Conservation (phyloP, 139 green algal genomes). For the Haematococcus sp. region DNA sequence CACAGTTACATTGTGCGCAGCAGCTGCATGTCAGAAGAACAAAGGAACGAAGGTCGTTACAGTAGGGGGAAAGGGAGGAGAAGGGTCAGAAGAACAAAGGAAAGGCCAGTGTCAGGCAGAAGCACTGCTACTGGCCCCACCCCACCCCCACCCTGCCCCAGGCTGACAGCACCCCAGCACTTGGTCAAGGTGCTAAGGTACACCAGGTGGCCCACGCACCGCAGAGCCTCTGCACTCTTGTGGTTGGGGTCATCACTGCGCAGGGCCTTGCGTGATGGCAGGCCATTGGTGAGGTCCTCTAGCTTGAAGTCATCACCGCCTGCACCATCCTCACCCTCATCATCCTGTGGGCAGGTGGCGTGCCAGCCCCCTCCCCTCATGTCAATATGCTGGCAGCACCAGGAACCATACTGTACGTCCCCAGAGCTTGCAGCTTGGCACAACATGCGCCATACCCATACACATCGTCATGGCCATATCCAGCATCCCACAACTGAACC, state of each 20-base stretch:
- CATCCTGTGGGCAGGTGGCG: conserved; percentile 5
- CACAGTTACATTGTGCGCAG: background rate
- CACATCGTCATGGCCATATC: no score
- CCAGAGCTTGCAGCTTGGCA: no score
- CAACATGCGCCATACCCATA: no score
- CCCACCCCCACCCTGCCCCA: background rate
- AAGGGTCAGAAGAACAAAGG: no score
- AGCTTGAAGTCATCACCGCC: conserved; percentile 9
- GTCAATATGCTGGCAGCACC: no score
- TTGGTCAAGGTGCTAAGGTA: background rate
- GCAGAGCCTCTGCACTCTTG: conserved; percentile 65
- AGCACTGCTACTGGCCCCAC: no score
- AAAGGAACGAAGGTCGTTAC: no score
- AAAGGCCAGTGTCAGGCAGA: no score
- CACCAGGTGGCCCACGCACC: conserved; percentile 37
- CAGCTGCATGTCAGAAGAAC: background rate
- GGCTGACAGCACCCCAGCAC: background rate
- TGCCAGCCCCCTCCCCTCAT: no score
- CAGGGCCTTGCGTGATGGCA: conserved; percentile 51
- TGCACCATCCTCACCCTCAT: conserved; percentile 14
- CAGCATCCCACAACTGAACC: no score
- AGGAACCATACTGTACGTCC: no score
- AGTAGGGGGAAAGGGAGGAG: background rate
- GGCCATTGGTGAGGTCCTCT: conserved; percentile 50
- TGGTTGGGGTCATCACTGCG: conserved; percentile 76